Evolutionary conservation across 73 alveolate species (phyloP), one percentile per base, ranked within the genome.

Genomic region (Paramecium sexaurelia): DNA sequence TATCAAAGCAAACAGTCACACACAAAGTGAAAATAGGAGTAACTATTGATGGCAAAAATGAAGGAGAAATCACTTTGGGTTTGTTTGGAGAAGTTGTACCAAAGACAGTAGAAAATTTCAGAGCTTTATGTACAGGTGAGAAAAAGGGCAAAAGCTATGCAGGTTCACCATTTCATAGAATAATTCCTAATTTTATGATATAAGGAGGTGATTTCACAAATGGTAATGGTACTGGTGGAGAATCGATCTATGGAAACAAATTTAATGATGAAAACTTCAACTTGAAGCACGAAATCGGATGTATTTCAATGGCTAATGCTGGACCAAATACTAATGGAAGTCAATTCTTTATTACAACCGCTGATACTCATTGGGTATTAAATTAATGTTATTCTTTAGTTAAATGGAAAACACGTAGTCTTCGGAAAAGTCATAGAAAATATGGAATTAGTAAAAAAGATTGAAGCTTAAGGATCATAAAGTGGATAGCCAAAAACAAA

Each of bases 251-350:
- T 82, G 99, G 99, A 84, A 85, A 75, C 24, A 95, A 86, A 93
- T 94, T 94, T 75, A 92, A 86, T 68, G 99, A 98, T 93, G 99
- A 98, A 91, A 94, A 93, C 92, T 98, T 98, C 94, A 83, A 19
- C 40, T 93, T 93, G 90, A 56, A 92, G 87, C 99, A 97, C 87
- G 85, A 83, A 39, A 94, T 95, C 5, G 99, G 99, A 26, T 84
- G 96, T 66, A 95, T 98, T 87, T 97, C 99, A 29, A 98, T 98
- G 99, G 99, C 99, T 71, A 98, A 98, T 88, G 98, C 99, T 51
- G 99, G 99, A 78, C 99, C 99, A 88, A 95, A 98, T 85, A 96
- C 99, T 75, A 98, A 98, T 91, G 99, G 98, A 86, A 93, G 98
- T 75, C 96, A 97, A 90, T 98, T 98, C 95, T 94, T 98, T 94